Evolutionary conservation across 345 rosid species (phyloP).

Genomic region (Rhodomyrtus tomentosa): DNA sequence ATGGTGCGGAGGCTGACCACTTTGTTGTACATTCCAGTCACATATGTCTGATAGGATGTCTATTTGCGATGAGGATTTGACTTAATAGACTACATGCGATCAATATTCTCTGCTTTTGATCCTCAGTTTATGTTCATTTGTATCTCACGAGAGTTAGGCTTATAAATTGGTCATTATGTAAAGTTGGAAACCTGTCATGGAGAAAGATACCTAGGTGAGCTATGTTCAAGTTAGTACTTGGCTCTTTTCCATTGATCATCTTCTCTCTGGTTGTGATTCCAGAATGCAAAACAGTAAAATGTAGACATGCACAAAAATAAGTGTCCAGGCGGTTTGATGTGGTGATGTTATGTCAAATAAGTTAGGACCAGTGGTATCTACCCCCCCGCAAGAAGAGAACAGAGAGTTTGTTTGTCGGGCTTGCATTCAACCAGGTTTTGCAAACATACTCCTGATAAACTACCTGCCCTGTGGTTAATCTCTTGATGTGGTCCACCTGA

Average conservation of each 20-base stretch:
- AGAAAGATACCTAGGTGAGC: background rate
- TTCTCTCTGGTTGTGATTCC: background rate
- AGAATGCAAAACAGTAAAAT: background rate
- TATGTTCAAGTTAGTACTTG: background rate
- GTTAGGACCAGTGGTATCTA: background rate
- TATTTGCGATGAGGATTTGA: too few relatives aligned
- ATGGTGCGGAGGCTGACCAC: constrained; percentile 30
- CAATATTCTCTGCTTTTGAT: background rate
- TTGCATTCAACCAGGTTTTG: background rate
- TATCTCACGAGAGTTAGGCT: background rate
- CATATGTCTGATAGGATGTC: background rate
- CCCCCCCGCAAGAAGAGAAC: background rate
- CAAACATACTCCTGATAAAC: background rate
- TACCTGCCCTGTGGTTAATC: background rate
- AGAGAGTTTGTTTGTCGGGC: background rate
- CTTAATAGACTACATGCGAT: background rate
- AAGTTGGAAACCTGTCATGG: background rate
- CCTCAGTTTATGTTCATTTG: background rate
- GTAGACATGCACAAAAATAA: background rate
- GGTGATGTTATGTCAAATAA: background rate
- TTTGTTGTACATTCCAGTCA: background rate
- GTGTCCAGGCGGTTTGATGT: background rate
- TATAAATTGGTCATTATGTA: background rate
- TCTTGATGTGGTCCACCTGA: background rate
- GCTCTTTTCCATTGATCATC: background rate